phyloP scores from a whole-genome alignment of 1,284 basidiomycete genomes.

The Jaminaea rosea region DNA sequence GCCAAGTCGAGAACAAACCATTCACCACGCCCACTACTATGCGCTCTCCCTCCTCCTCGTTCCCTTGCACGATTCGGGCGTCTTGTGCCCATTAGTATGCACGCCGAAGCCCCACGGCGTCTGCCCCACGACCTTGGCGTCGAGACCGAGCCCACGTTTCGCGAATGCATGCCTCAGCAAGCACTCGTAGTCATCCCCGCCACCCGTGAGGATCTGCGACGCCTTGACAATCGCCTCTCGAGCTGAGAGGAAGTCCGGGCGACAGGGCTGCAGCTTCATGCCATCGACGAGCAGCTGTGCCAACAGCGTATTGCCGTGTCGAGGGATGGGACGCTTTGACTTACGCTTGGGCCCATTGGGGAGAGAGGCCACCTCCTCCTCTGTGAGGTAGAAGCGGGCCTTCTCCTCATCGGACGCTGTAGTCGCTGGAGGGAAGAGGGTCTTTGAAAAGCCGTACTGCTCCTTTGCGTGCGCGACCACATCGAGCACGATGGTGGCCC shows the following conservation, averaged over 20 bases:
- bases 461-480: conserved; percentile 28
- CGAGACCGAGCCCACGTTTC: conserved; percentile 59
- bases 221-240: conserved; percentile 87
- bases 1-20: too few species aligned
- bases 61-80: conserved; percentile 49
- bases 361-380: conserved; percentile 54
- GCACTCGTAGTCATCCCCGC: conserved; percentile 86
- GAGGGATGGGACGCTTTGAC: conserved; percentile 65
- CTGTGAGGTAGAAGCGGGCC: conserved; percentile 24
- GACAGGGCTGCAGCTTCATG: conserved; percentile 90
- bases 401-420: conserved; percentile 21
- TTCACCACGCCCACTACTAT: too few species aligned
- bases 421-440: conserved; percentile 25
- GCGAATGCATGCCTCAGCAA: conserved; percentile 80
- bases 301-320: conserved; percentile 79
- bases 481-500: conserved; percentile 84
- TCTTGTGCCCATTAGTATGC: conserved; percentile 50
- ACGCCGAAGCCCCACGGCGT: conserved; percentile 92
- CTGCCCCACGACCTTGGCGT: conserved; percentile 51
- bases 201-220: conserved; percentile 79
- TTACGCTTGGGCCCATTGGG: conserved; percentile 45
- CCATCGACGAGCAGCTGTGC: conserved; percentile 78
- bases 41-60: too few species aligned
- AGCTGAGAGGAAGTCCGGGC: conserved; percentile 79
- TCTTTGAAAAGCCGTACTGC: conserved; percentile 27